These are phyloP conservation scores for Neoboletus magnificus DNA, from an alignment of 768 basidiomycete genomes.

Conservation along the genomic window DNA sequence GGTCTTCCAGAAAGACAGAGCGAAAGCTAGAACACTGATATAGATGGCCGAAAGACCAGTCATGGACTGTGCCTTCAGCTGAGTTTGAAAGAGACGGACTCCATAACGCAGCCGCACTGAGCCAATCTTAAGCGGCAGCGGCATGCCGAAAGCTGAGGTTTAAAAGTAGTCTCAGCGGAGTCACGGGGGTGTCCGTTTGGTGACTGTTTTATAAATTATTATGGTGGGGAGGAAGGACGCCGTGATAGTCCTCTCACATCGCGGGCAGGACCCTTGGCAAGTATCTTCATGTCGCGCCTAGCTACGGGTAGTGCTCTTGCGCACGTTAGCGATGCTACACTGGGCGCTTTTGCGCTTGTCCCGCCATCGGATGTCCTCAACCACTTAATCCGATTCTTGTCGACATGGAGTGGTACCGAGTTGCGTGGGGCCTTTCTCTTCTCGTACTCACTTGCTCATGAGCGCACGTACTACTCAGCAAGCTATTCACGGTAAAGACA, in stretches of 20 bases:
- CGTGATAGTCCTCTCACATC: not conserved
- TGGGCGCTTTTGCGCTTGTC: conserved; percentile 60
- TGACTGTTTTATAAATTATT: too few relatives aligned
- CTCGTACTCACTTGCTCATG: conserved; percentile 10
- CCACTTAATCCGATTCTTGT: conserved; percentile 71
- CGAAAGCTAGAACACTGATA: not conserved
- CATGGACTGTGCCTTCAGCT: too few relatives aligned
- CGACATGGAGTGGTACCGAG: conserved; percentile 88
- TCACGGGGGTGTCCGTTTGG: too few relatives aligned
- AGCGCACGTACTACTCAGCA: conserved; percentile 40
- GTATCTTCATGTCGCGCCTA: conserved; percentile 44
- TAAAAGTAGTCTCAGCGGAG: not conserved
- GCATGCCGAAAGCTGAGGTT: not conserved
- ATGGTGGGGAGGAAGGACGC: not conserved
- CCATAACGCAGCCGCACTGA: not conserved
- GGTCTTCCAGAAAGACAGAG: not conserved
- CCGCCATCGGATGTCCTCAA: conserved; percentile 63
- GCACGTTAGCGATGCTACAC: conserved; percentile 56
- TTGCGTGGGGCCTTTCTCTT: conserved; percentile 39
- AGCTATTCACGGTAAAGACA: conserved; percentile 62
- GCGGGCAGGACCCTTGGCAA: not conserved
- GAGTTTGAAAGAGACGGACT: too few relatives aligned
- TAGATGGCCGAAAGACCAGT: too few relatives aligned
- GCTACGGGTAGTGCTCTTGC: conserved; percentile 47
- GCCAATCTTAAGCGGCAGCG: not conserved